phyloP scores from a whole-genome alignment of 176 grass and related monocot genomes.

The Panicum miliaceum region DNA sequence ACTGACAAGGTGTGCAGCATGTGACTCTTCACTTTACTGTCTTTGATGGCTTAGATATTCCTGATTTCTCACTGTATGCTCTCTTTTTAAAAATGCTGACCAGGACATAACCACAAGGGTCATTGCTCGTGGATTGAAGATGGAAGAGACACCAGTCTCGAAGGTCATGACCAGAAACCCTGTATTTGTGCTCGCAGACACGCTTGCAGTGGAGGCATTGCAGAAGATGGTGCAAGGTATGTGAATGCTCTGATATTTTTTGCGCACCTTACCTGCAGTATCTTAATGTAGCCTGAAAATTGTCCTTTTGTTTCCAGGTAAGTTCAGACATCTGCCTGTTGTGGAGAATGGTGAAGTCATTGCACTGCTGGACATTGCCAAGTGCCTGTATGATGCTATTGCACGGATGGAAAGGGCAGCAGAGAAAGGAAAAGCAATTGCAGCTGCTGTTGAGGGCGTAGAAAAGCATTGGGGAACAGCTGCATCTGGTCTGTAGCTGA shows the following conservation, averaged over 20 bases:
- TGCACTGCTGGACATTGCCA: conserved; percentile 94
- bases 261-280: neutral
- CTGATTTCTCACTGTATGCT: conserved; percentile 16
- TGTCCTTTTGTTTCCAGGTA: conserved; percentile 61
- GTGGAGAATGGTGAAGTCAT: conserved; percentile 97
- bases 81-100: neutral
- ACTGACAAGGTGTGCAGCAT: conserved; percentile 79
- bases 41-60: neutral
- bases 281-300: conserved; percentile 24
- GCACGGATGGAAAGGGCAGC: conserved; percentile 98
- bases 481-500: conserved; percentile 61
- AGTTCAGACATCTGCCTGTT: conserved; percentile 98
- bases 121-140: conserved; percentile 89
- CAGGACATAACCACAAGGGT: conserved; percentile 94
- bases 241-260: neutral
- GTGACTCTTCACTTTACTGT: conserved; percentile 21
- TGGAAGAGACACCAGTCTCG: conserved; percentile 91
- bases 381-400: conserved; percentile 98
- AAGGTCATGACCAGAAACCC: conserved; percentile 98
- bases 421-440: conserved; percentile 97
- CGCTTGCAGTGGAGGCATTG: conserved; percentile 87
- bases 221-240: conserved; percentile 99
- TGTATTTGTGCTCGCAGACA: conserved; percentile 86
- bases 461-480: conserved; percentile 92
- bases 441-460: conserved; percentile 92